Evolutionary conservation across 768 basidiomycete species (phyloP).

Genomic region (Amanita muscaria): DNA sequence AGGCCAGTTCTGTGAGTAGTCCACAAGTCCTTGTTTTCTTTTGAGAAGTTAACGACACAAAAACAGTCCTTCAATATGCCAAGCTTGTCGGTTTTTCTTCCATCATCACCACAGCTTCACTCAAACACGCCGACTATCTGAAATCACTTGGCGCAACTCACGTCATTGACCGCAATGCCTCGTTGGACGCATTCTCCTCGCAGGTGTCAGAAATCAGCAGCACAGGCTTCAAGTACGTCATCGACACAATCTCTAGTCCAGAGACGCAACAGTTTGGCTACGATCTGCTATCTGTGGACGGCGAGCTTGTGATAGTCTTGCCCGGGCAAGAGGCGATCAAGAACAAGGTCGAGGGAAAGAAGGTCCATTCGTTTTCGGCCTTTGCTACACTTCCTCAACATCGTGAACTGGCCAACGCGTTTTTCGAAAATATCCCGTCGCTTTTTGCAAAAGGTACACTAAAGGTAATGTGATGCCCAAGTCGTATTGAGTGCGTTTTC

Average conservation of each 20-base stretch:
- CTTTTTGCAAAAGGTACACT: conserved; percentile 16
- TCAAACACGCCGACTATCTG: too few species aligned
- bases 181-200: not conserved
- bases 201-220: conserved; percentile 14
- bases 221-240: conserved; percentile 15
- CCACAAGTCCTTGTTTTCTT: not conserved
- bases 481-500: too few species aligned
- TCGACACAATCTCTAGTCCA: conserved; percentile 25
- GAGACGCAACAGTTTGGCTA: conserved; percentile 31
- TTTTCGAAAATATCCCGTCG: conserved; percentile 1
- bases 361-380: conserved; percentile 4
- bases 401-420: conserved; percentile 4
- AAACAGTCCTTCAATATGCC: conserved; percentile 28
- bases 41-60: conserved; percentile 17
- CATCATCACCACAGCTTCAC: conserved; percentile 31
- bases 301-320: conserved; percentile 25
- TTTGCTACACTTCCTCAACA: conserved; percentile 5
- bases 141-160: too few species aligned
- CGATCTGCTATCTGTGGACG: conserved; percentile 16
- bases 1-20: conserved; percentile 15
- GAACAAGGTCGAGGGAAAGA: conserved; percentile 10
- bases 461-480: conserved; percentile 10
- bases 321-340: conserved; percentile 16
- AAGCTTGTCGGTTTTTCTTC: conserved; percentile 31
- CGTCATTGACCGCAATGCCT: too few species aligned